Evolutionary conservation across 345 rosid species (phyloP).

Genomic region (Arabidopsis arenosa): DNA sequence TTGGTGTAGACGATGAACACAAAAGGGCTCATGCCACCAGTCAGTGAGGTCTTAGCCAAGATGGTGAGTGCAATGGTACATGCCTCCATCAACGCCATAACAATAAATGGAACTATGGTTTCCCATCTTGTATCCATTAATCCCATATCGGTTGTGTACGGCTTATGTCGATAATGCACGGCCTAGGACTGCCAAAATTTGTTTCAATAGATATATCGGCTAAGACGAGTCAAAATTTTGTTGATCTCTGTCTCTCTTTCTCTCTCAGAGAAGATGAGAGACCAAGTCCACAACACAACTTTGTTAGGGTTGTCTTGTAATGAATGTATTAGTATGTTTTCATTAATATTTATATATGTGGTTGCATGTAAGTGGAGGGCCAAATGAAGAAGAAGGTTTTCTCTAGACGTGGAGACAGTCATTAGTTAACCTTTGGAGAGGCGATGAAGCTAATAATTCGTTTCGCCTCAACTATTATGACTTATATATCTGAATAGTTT

Average conservation of each 20-base stretch:
- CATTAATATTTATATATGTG: constrained; percentile 19
- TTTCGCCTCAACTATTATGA: constrained; percentile 35
- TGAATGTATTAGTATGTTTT: constrained; percentile 1
- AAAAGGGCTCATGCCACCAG: constrained; percentile 74
- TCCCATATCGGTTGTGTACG: constrained; percentile 14
- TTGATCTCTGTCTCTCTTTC: neutral
- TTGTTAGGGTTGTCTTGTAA: constrained; percentile 38
- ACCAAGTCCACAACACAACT: constrained; percentile 42
- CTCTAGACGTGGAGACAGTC: constrained; percentile 41
- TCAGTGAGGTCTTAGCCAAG: constrained; percentile 65
- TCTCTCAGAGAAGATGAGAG: constrained; percentile 27
- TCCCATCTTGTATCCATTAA: constrained; percentile 41
- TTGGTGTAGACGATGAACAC: constrained; percentile 77
- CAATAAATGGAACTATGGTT: constrained; percentile 52
- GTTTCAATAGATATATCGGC: neutral
- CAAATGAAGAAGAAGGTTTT: constrained; percentile 31
- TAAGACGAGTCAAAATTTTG: neutral
- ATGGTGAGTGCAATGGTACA: constrained; percentile 73
- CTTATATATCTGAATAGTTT: constrained; percentile 27
- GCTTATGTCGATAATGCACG: constrained; percentile 1
- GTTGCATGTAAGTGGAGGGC: constrained; percentile 36
- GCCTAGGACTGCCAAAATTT: constrained; percentile 8
- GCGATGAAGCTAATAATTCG: constrained; percentile 32
- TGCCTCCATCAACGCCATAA: constrained; percentile 72
- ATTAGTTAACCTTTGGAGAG: constrained; percentile 41